Evolutionary conservation across 306 rosid species (phyloP), one percentile per base, ranked within the genome.

Genomic region (Fragaria ananassa): DNA sequence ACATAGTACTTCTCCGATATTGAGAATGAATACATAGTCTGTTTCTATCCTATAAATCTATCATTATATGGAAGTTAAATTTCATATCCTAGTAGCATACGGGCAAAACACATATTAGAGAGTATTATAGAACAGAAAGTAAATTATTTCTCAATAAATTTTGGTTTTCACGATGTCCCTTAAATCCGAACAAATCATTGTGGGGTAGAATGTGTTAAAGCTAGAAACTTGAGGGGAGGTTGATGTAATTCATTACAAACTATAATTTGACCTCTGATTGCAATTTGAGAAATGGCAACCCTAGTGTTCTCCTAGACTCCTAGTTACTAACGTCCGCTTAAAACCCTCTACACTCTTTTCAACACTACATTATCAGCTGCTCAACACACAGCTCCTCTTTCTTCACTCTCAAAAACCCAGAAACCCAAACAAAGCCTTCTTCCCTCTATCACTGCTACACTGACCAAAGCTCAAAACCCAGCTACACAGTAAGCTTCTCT

Each of bases 221-320:
- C 7, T 54, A 35, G 21, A n/a, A 72, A 54, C 50, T 72, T 72
- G 3, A n/a, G 50, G 42, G 76, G 65, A 3, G 50, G 21, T 72
- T 72, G 17, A 23, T 37, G 51, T n/a, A 51, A 71, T 71, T 34
- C n/a, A 5, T 45, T 0, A 8, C 8, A 46, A 34, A 27, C 17
- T 0, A 4, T 25, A 2, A 68, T 23, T 29, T 18, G 75, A 53
- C 76, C 49, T 12, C 64, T 18, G 19, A 51, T 34, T 70, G 74
- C 74, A 31, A 49, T 11, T 72, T 72, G n/a, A 21, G 21, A 53
- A 54, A 54, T 72, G 35, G 13, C 49, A 53, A 72, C 76, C 76
- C 76, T 72, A 72, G 64, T 58, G 27, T 21, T 45, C 41, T 37
- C 41, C 75, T 51, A 11, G 75, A 29, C 41, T 37, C 7, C 75